A percentile compares a stretch with the other conserved stretches of the same genome.
Conservation (phyloP, 345 rosid species). For the Gynandropsis gynandra region DNA sequence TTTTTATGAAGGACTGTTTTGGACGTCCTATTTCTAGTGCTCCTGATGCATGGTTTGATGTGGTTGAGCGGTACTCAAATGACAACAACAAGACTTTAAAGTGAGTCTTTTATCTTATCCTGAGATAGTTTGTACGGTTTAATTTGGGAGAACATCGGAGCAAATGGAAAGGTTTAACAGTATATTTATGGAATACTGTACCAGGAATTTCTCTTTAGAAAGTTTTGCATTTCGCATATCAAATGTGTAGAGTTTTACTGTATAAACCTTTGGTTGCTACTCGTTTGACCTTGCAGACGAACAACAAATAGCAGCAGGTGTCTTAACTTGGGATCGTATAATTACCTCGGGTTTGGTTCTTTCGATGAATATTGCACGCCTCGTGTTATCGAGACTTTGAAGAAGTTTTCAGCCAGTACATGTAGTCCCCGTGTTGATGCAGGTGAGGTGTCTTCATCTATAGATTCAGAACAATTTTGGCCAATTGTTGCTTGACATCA, state of each 20-base stretch:
- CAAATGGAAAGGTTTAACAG: constrained; percentile 3
- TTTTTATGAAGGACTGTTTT: constrained; percentile 60
- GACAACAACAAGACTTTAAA: constrained; percentile 77
- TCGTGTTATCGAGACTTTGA: constrained; percentile 69
- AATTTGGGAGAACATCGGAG: not conserved
- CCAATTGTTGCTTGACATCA: not conserved
- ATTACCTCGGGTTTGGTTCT: constrained; percentile 95
- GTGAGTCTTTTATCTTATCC: constrained; percentile 31
- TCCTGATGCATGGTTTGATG: constrained; percentile 87
- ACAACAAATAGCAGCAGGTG: constrained; percentile 61
- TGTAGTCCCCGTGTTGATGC: constrained; percentile 89
- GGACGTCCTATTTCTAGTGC: constrained; percentile 81
- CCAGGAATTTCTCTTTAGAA: not conserved
- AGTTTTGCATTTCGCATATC: not conserved
- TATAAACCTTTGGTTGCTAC: constrained; percentile 4
- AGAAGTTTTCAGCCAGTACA: constrained; percentile 72
- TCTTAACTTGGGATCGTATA: constrained; percentile 92
- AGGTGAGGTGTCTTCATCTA: constrained; percentile 35
- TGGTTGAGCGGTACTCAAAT: constrained; percentile 70
- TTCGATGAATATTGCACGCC: constrained; percentile 95
- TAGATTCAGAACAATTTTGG: not conserved
- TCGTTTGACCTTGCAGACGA: constrained; percentile 44
- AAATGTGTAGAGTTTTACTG: not conserved
- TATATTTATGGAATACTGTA: not conserved
- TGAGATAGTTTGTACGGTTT: not conserved